Evolutionary conservation across 2,329 filamentous ascomycete species (phyloP).

Genomic region (Neonectria hederae): DNA sequence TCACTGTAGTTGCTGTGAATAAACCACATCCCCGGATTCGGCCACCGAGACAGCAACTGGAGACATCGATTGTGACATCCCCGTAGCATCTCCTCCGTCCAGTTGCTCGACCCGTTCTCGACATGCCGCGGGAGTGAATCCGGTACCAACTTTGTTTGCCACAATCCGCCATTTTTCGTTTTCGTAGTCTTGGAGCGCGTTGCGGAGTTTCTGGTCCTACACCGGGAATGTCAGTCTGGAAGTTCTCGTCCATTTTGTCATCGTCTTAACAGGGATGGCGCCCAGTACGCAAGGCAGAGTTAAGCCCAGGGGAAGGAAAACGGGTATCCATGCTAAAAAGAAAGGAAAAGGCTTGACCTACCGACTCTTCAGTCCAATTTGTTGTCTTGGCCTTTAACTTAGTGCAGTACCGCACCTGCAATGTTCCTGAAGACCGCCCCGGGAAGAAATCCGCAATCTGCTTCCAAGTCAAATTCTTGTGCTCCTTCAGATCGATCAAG

Average conservation of each 20-base stretch:
- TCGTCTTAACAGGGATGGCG: not conserved
- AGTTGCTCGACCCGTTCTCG: slow-evolving; percentile 80
- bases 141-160: slow-evolving; percentile 88
- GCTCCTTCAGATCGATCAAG: slow-evolving; percentile 90
- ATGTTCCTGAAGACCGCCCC: slow-evolving; percentile 85
- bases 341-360: slow-evolving; percentile 56
- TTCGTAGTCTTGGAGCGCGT: slow-evolving; percentile 84
- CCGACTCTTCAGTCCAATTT: slow-evolving; percentile 93
- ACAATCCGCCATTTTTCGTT: slow-evolving; percentile 94
- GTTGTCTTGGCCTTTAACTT: slow-evolving; percentile 95
- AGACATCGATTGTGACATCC: slow-evolving; percentile 61
- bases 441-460: slow-evolving; percentile 98
- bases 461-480: slow-evolving; percentile 95
- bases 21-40: slow-evolving; percentile 38
- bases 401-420: slow-evolving; percentile 94
- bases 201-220: slow-evolving; percentile 80
- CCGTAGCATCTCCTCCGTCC: slow-evolving; percentile 51
- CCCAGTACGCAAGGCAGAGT: not conserved
- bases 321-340: not conserved
- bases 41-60: slow-evolving; percentile 51
- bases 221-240: slow-evolving; percentile 19
- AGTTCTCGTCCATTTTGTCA: not conserved
- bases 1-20: slow-evolving; percentile 63
- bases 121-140: slow-evolving; percentile 88
- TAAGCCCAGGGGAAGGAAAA: not conserved